These are phyloP conservation scores for Aegilops sharonensis DNA, from an alignment of 176 grass and related monocot species.

Conservation along the genomic window DNA sequence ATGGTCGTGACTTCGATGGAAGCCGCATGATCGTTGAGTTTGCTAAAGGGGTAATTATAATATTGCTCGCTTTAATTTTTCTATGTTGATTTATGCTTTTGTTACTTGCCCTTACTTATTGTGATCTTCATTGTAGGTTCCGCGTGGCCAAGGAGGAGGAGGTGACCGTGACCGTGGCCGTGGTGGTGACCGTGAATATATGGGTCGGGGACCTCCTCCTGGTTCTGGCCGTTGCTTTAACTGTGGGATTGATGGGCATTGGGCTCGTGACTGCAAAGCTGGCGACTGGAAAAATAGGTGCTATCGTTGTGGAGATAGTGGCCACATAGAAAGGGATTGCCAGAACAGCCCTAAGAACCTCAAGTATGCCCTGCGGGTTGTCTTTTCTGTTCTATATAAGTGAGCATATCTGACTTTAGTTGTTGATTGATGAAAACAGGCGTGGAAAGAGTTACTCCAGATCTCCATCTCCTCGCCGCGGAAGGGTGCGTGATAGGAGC, in stretches of 20 bases:
- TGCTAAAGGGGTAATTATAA: constrained; percentile 80
- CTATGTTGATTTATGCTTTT: neutral
- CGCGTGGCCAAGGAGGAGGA: constrained; percentile 76
- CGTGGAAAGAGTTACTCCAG: constrained; percentile 72
- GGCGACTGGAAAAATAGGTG: constrained; percentile 99
- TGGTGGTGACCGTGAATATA: constrained; percentile 47
- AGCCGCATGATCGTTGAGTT: constrained; percentile 84
- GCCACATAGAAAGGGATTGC: constrained; percentile 89
- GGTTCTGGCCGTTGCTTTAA: constrained; percentile 92
- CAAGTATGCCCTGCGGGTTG: constrained; percentile 35
- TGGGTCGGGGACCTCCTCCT: constrained; percentile 86
- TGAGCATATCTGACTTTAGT: constrained; percentile 19
- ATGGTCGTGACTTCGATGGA: constrained; percentile 92
- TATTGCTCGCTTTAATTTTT: neutral
- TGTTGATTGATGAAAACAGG: constrained; percentile 11
- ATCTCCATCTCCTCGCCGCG: constrained; percentile 69
- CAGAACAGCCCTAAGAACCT: constrained; percentile 86
- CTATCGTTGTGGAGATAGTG: constrained; percentile 88
- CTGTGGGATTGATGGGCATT: constrained; percentile 93
- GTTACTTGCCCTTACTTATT: neutral
- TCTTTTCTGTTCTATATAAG: neutral
- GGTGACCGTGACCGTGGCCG: constrained; percentile 46
- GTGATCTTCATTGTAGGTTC: constrained; percentile 43
- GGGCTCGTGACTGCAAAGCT: constrained; percentile 95
- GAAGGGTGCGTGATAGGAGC: constrained; percentile 54